Percentiles rank a stretch among this genome's conserved stretches.
Conservation (phyloP, 2,329 filamentous ascomycete species). For the Ophiostoma triangulosporum region DNA sequence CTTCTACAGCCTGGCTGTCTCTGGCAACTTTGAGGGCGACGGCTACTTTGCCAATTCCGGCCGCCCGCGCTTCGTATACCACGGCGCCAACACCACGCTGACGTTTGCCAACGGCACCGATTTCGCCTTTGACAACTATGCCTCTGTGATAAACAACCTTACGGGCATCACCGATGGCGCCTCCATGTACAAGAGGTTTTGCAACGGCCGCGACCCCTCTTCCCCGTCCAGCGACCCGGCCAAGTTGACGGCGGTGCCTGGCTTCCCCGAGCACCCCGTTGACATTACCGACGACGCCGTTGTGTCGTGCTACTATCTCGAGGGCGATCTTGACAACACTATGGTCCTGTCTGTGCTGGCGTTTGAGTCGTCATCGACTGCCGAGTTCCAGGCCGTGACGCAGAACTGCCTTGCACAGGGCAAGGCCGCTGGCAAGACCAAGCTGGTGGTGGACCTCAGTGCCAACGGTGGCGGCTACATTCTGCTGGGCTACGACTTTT, state of each 20-base stretch:
- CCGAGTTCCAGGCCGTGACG: constrained; percentile 22
- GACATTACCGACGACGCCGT: constrained; percentile 18
- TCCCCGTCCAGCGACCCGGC: neutral
- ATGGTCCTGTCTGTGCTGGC: constrained; percentile 21
- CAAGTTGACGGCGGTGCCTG: constrained; percentile 4
- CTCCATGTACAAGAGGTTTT: constrained; percentile 23
- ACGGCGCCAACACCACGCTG: constrained; percentile 22
- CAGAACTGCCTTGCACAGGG: constrained; percentile 24
- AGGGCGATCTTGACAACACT: constrained; percentile 20
- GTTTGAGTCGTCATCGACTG: constrained; percentile 16
- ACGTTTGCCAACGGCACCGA: constrained; percentile 25
- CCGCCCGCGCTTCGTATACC: constrained; percentile 19
- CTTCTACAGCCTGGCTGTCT: constrained; percentile 20
- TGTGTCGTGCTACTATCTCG: constrained; percentile 23
- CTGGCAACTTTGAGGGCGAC: constrained; percentile 8
- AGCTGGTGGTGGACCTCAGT: constrained; percentile 45
- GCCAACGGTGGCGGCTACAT: constrained; percentile 47
- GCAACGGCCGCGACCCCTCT: constrained; percentile 12
- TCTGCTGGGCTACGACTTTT: constrained; percentile 47
- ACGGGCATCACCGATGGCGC: constrained; percentile 20
- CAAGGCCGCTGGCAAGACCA: constrained; percentile 37
- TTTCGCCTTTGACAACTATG: constrained; percentile 20
- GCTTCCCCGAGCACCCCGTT: constrained; percentile 21
- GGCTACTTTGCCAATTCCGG: constrained; percentile 23
- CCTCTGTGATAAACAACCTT: constrained; percentile 19